Percentiles rank a stretch among this genome's conserved stretches.
These are phyloP conservation scores for Diaporthe humulicola DNA, from an alignment of 2,329 filamentous ascomycete species.

Conservation along the genomic window DNA sequence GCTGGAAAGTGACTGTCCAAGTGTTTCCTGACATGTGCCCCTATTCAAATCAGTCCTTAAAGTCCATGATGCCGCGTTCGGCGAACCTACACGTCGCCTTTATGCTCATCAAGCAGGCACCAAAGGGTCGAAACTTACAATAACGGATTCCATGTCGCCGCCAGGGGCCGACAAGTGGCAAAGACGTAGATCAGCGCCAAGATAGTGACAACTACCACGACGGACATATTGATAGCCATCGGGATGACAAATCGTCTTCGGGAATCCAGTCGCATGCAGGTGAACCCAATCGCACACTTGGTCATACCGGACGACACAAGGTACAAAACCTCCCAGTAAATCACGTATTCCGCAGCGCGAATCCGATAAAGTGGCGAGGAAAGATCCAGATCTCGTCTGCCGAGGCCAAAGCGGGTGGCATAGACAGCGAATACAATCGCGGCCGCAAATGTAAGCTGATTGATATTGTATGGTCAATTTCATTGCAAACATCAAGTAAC, in stretches of 20 bases:
- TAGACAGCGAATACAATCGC: neutral
- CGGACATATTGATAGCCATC: constrained; percentile 3
- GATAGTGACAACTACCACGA: neutral
- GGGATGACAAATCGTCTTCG: constrained; percentile 5
- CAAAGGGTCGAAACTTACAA: neutral
- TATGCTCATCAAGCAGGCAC: neutral
- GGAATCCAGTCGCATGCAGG: constrained; percentile 5
- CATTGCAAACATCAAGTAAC: neutral
- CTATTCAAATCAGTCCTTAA: neutral
- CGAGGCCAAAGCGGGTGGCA: constrained; percentile 10
- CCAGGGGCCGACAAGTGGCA: neutral
- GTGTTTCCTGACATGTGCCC: constrained; percentile 5
- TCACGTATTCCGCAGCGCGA: neutral
- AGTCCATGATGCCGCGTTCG: neutral
- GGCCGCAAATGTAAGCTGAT: neutral
- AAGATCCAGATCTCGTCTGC: neutral
- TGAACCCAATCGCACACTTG: neutral
- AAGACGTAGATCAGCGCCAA: constrained; percentile 18
- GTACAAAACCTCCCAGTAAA: constrained; percentile 11
- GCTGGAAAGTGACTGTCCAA: neutral
- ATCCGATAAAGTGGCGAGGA: constrained; percentile 2
- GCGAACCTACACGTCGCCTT: neutral
- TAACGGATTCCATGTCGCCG: constrained; percentile 12
- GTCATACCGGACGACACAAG: neutral
- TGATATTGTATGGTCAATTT: neutral